Evolutionary conservation across 768 basidiomycete genomes (phyloP), one percentile per base, ranked within the genome.

Genomic region (Mycena metata): DNA sequence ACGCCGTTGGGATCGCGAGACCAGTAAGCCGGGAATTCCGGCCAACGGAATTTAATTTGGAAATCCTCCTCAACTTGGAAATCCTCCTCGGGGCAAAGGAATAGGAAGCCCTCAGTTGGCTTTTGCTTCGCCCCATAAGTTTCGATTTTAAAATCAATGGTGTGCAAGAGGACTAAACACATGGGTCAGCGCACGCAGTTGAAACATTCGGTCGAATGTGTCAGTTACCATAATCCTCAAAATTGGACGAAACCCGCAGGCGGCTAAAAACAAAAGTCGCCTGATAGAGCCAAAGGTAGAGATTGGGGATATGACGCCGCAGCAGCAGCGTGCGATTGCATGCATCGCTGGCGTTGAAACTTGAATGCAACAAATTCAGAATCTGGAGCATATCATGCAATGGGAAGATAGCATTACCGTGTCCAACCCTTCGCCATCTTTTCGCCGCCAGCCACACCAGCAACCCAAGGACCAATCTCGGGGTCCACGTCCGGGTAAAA

Each of bases 41-140:
- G 57, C 57, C 57, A 58, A 58, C 57, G 57, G 57, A 45, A 58
- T 58, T n/a, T n/a, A n/a, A n/a, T n/a, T n/a, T n/a, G n/a, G 57
- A 58, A 42, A 42, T 43, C 17, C 42, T 46, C 24, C 42, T 46
- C n/a, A 58, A 58, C 45, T 58, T 58, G 43, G 57, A 58, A 58
- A 58, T 58, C 23, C 57, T 58, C 41, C 57, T 58, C 57, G 57
- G 57, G 57, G 30, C 57, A 58, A 42, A 58, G 57, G 45, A 58
- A 58, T 30, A 58, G 43, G 57, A 58, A 58, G 43, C 57, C 57
- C 57, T 42, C 30, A 46, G 57, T n/a, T 58, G 57, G 57, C 57
- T 58, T 58, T 58, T 58, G 42, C 57, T 58, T 58, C 57, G 42
- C 56, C 57, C 57, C 57, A 42, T 58, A 58, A 58, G 43, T 58